These are phyloP conservation scores for Hericium coralloides DNA, from an alignment of 768 basidiomycete genomes.

Conservation along the genomic window DNA sequence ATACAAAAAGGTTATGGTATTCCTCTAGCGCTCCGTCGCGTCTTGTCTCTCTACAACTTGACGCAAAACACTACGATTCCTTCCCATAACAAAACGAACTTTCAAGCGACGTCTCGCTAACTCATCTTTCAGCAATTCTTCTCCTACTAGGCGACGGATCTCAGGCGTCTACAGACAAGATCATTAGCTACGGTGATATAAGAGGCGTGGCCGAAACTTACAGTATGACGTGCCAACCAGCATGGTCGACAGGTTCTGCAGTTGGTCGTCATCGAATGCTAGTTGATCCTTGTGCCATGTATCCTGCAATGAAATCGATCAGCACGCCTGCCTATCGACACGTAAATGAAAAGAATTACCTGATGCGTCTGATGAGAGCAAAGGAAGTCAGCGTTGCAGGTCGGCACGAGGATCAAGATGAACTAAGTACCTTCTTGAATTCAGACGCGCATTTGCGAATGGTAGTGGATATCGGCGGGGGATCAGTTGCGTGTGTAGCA, in stretches of 20 bases:
- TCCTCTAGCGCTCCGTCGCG: no score
- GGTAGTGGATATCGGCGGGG: conserved; percentile 83
- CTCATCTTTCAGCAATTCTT: not conserved
- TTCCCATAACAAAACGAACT: no score
- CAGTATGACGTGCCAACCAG: conserved; percentile 87
- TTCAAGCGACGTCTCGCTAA: no score
- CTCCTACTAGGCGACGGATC: not conserved
- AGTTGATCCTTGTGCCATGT: conserved; percentile 89
- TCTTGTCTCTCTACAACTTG: no score
- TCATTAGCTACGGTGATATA: not conserved
- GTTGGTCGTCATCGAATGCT: conserved; percentile 82
- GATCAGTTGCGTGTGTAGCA: conserved; percentile 73
- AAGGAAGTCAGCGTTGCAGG: not conserved
- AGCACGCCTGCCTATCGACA: conserved; percentile 3
- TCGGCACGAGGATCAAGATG: not conserved
- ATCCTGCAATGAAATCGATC: conserved; percentile 40
- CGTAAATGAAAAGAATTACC: conserved; percentile 11
- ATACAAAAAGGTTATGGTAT: no score
- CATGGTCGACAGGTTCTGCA: conserved; percentile 81
- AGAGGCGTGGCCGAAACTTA: conserved; percentile 26
- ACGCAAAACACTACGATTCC: no score
- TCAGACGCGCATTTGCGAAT: conserved; percentile 81
- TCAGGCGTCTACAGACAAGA: not conserved
- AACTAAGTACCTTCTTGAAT: conserved; percentile 66
- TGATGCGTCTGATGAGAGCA: conserved; percentile 25